phyloP scores from a whole-genome alignment of 1,284 basidiomycete genomes.

The Cryptococcus wingfieldii region DNA sequence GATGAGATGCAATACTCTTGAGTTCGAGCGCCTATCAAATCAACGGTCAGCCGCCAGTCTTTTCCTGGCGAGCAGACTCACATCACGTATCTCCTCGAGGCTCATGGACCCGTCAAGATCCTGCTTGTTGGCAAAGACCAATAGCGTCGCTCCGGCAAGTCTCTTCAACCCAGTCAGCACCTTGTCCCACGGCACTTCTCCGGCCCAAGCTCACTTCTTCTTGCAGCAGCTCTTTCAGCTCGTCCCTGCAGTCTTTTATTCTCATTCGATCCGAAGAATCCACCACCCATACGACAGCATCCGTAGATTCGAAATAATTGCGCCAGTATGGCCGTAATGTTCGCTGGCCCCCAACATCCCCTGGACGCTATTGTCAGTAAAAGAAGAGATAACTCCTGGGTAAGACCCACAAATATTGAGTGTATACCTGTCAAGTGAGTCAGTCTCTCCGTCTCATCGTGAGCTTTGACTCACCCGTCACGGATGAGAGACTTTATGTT shows the following conservation, averaged over 20 bases:
- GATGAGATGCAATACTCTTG: slow-evolving; percentile 71
- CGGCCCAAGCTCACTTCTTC: slow-evolving; percentile 72
- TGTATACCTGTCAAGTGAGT: slow-evolving; percentile 64
- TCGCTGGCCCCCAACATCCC: slow-evolving; percentile 97
- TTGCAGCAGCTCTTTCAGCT: slow-evolving; percentile 76
- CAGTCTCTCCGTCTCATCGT: not conserved
- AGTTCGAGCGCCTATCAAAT: slow-evolving; percentile 68
- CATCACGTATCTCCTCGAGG: slow-evolving; percentile 74
- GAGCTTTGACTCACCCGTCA: slow-evolving; percentile 63
- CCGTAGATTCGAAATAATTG: slow-evolving; percentile 98
- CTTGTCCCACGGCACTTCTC: not conserved
- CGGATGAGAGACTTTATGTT: slow-evolving; percentile 96
- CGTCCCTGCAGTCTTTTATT: slow-evolving; percentile 81
- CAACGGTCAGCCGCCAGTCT: not conserved
- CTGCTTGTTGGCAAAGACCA: slow-evolving; percentile 99
- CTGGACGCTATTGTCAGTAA: slow-evolving; percentile 48
- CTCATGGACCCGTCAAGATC: slow-evolving; percentile 85
- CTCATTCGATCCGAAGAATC: slow-evolving; percentile 88
- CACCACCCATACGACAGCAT: slow-evolving; percentile 98
- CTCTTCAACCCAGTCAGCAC: slow-evolving; percentile 55
- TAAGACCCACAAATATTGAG: slow-evolving; percentile 78
- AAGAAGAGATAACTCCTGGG: not conserved
- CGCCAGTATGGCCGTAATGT: slow-evolving; percentile 96
- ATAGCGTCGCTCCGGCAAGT: slow-evolving; percentile 84
- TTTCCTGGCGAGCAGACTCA: slow-evolving; percentile 36